These are phyloP conservation scores for Dipteronia dyeriana DNA, from an alignment of 345 rosid species.

Conservation along the genomic window DNA sequence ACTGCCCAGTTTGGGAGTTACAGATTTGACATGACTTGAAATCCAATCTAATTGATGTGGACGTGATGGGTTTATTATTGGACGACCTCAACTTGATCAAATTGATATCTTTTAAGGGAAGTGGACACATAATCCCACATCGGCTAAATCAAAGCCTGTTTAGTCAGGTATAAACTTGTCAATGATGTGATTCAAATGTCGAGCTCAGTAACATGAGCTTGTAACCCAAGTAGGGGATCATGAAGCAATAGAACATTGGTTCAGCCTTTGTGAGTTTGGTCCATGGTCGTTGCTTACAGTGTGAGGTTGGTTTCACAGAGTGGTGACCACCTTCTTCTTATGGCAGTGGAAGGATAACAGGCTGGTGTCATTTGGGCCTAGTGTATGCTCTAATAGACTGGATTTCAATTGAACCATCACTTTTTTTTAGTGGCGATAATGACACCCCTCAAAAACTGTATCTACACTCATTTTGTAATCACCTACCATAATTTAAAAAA, in stretches of 20 bases:
- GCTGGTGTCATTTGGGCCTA: not conserved
- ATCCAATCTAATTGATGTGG: too few relatives aligned
- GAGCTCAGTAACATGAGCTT: not conserved
- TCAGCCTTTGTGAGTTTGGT: not conserved
- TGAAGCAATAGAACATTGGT: not conserved
- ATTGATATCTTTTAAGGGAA: too few relatives aligned
- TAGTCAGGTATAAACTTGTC: not conserved
- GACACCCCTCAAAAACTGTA: too few relatives aligned
- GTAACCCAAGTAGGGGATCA: not conserved
- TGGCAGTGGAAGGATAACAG: not conserved
- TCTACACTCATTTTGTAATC: too few relatives aligned
- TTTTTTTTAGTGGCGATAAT: too few relatives aligned
- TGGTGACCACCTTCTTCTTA: not conserved
- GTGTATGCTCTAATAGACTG: not conserved
- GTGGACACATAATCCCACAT: not conserved
- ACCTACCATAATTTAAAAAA: too few relatives aligned
- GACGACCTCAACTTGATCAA: too few relatives aligned
- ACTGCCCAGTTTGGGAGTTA: too few relatives aligned
- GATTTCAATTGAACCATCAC: not conserved
- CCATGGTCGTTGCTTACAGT: not conserved
- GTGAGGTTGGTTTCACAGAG: not conserved
- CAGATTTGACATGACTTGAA: too few relatives aligned
- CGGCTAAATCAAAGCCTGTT: not conserved
- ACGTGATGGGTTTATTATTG: too few relatives aligned
- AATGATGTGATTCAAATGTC: rapidly evolving